phyloP scores from a whole-genome alignment of 139 green algal species.

The Coelastrella sp. region DNA sequence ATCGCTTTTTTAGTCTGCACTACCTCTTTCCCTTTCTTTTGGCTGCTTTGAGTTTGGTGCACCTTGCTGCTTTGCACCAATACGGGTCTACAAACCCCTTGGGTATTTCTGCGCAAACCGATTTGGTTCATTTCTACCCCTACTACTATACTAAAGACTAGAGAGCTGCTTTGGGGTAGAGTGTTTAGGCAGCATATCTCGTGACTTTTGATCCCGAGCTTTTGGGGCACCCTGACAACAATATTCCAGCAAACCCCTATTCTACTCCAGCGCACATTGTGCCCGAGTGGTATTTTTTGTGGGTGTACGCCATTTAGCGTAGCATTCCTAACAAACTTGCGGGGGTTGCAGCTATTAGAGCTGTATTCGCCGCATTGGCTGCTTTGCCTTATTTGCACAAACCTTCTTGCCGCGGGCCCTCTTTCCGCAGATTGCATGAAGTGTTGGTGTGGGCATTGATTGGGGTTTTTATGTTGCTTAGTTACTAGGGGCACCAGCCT shows the following conservation, averaged over 20 bases:
- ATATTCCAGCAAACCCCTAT: conserved; percentile 79
- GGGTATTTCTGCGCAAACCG: conserved; percentile 65
- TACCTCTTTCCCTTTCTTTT: conserved; percentile 74
- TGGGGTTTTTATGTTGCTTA: conserved; percentile 72
- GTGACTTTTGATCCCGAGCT: conserved; percentile 75
- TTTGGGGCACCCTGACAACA: conserved; percentile 75
- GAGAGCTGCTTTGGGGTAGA: conserved; percentile 67
- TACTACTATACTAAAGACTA: conserved; percentile 79
- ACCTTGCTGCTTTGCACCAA: conserved; percentile 68
- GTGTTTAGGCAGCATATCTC: conserved; percentile 60
- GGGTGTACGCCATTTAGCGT: conserved; percentile 80
- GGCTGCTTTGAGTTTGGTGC: conserved; percentile 68
- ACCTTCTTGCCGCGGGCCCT: conserved; percentile 66
- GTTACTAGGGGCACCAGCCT: conserved; percentile 74
- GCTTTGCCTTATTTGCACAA: conserved; percentile 74
- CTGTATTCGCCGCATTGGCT: conserved; percentile 76
- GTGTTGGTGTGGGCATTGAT: conserved; percentile 75
- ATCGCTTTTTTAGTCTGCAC: conserved; percentile 76
- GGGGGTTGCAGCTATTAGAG: conserved; percentile 77
- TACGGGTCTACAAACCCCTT: conserved; percentile 76
- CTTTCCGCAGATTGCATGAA: conserved; percentile 74
- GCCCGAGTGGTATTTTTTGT: conserved; percentile 82
- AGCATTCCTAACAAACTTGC: conserved; percentile 83
- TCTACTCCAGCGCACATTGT: conserved; percentile 81
- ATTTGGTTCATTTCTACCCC: conserved; percentile 71